Percentiles rank a stretch among this genome's conserved stretches.
These are phyloP conservation scores for Paramyrothecium sp. DNA, from an alignment of 2,329 filamentous ascomycete species.

Conservation along the genomic window DNA sequence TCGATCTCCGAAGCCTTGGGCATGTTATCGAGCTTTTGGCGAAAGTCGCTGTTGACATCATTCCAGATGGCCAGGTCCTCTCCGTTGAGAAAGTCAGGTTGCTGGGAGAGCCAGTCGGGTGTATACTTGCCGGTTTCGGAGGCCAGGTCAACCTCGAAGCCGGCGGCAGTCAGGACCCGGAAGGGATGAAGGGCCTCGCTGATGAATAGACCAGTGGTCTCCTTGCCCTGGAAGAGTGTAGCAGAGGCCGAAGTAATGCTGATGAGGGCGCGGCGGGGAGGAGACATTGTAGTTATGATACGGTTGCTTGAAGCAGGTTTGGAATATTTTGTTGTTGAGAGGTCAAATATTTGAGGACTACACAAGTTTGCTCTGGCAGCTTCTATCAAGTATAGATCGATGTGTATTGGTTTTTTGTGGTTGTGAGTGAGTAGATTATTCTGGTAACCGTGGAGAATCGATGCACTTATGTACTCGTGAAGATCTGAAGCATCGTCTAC, in stretches of 20 bases:
- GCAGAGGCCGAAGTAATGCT: conserved; percentile 39
- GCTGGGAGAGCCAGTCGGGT: conserved; percentile 41
- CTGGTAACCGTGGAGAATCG: too few species aligned
- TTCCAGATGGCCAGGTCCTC: conserved; percentile 37
- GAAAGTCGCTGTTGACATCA: conserved; percentile 38
- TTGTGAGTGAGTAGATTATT: too few species aligned
- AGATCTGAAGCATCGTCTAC: too few species aligned
- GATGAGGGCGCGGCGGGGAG: conserved; percentile 38
- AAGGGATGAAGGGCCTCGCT: conserved; percentile 46
- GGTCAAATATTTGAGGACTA: too few species aligned
- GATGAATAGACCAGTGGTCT: conserved; percentile 43
- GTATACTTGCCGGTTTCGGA: conserved; percentile 43
- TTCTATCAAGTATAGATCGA: too few species aligned
- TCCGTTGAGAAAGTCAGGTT: conserved; percentile 38
- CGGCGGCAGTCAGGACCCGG: conserved; percentile 40
- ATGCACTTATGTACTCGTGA: too few species aligned
- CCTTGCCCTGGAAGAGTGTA: conserved; percentile 35
- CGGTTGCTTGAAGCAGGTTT: not conserved
- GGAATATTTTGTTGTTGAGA: not conserved
- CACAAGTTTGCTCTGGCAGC: too few species aligned
- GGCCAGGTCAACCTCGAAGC: conserved; percentile 45
- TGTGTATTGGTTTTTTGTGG: too few species aligned
- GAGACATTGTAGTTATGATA: conserved; percentile 17
- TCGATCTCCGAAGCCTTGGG: conserved; percentile 29
- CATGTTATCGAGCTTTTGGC: conserved; percentile 41